Percentiles rank a stretch among this genome's conserved stretches.
These are phyloP conservation scores for Penicillium crystallinum DNA, from an alignment of 495 filamentous ascomycete genomes.

Conservation along the genomic window DNA sequence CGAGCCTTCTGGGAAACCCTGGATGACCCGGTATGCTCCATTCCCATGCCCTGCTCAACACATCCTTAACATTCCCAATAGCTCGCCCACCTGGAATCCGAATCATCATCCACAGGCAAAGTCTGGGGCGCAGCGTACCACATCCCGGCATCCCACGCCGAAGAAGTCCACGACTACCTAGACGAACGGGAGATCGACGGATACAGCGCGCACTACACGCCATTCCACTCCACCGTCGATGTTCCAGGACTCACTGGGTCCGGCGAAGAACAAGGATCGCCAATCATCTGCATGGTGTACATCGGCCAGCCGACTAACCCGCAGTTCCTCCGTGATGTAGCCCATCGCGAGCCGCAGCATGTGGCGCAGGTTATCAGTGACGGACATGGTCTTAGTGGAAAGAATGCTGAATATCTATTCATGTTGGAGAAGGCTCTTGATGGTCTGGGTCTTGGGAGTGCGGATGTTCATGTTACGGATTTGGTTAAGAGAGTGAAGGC, in stretches of 20 bases:
- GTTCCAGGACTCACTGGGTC: background rate
- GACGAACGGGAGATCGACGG: slow-evolving; percentile 97
- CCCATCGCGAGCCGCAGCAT: slow-evolving; percentile 69
- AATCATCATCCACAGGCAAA: slow-evolving; percentile 45
- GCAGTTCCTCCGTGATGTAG: slow-evolving; percentile 67
- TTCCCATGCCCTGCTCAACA: background rate
- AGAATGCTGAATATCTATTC: slow-evolving; percentile 88
- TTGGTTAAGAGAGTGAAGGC: slow-evolving; percentile 42
- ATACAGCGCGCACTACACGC: slow-evolving; percentile 83
- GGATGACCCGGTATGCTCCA: slow-evolving; percentile 50
- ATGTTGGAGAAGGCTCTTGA: slow-evolving; percentile 72
- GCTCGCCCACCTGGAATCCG: slow-evolving; percentile 33
- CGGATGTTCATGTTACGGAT: slow-evolving; percentile 74
- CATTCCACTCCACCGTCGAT: slow-evolving; percentile 57
- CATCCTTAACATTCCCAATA: slow-evolving; percentile 5
- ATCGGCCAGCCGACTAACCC: slow-evolving; percentile 93
- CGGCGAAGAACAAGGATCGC: slow-evolving; percentile 6
- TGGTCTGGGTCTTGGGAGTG: slow-evolving; percentile 68
- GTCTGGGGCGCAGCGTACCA: slow-evolving; percentile 95
- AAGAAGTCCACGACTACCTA: slow-evolving; percentile 82
- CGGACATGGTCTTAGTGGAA: slow-evolving; percentile 77
- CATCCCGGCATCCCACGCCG: slow-evolving; percentile 65
- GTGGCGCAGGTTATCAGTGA: slow-evolving; percentile 81
- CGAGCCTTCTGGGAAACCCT: slow-evolving; percentile 74
- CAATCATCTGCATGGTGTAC: slow-evolving; percentile 70